A percentile compares a stretch with the other conserved stretches of the same genome.
Conservation (phyloP, 257 asterid species). For the Lavandula angustifolia region DNA sequence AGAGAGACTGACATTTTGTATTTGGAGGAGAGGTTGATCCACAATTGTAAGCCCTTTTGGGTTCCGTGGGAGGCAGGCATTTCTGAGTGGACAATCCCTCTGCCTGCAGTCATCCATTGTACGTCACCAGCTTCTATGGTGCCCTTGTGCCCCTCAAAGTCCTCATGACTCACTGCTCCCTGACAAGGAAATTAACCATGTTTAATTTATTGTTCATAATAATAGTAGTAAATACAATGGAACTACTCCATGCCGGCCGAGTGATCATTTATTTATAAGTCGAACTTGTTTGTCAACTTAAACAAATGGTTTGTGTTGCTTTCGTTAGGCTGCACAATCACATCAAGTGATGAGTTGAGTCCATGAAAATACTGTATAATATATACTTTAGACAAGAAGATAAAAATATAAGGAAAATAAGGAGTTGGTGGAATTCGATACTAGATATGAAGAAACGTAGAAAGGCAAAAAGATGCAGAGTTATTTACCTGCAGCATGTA, state of each 20-base stretch:
- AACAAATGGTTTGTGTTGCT: slow-evolving; percentile 27
- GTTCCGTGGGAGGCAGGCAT: slow-evolving; percentile 83
- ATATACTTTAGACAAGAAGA: background rate
- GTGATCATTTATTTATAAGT: background rate
- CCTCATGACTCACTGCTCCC: slow-evolving; percentile 85
- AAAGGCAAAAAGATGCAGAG: background rate
- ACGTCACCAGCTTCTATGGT: slow-evolving; percentile 78
- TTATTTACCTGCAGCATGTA: slow-evolving; percentile 71
- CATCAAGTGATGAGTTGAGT: slow-evolving; percentile 5
- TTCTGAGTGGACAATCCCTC: slow-evolving; percentile 95
- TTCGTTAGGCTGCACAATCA: slow-evolving; percentile 32
- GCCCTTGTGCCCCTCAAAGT: slow-evolving; percentile 85
- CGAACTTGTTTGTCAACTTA: slow-evolving; percentile 21
- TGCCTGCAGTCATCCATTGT: slow-evolving; percentile 99
- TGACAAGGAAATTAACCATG: slow-evolving; percentile 12
- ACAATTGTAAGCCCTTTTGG: slow-evolving; percentile 75
- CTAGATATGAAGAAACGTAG: background rate
- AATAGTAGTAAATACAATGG: too few species aligned
- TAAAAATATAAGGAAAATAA: too few species aligned
- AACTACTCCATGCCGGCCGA: too few species aligned
- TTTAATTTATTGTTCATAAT: too few species aligned
- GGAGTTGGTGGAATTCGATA: too few species aligned
- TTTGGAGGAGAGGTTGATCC: slow-evolving; percentile 83
- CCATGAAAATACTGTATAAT: background rate
- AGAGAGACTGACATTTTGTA: slow-evolving; percentile 58